These are phyloP conservation scores for Ophioceras dolichostomum DNA, from an alignment of 2,329 filamentous ascomycete species.

Conservation along the genomic window DNA sequence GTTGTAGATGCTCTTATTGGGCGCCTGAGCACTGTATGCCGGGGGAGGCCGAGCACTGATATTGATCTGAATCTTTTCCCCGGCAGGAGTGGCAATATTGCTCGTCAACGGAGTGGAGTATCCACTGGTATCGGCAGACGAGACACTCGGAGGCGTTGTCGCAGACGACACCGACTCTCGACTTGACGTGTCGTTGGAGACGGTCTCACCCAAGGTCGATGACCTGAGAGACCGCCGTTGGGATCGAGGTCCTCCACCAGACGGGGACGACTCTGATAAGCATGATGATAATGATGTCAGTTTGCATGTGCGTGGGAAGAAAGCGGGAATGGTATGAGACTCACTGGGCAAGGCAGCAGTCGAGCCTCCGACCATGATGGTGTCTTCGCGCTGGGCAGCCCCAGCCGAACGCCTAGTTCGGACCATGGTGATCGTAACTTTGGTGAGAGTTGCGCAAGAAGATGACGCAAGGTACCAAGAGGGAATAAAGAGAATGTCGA, in stretches of 20 bases:
- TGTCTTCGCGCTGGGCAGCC: neutral
- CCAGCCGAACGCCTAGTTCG: neutral
- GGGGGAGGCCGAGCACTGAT: slow-evolving; percentile 23
- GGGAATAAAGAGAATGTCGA: too few species aligned
- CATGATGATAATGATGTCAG: too few species aligned
- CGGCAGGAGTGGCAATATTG: slow-evolving; percentile 23
- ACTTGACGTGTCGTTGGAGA: neutral
- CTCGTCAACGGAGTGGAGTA: slow-evolving; percentile 31
- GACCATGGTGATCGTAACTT: neutral
- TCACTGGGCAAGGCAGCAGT: neutral
- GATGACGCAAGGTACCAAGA: too few species aligned
- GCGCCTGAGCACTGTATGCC: slow-evolving; percentile 28
- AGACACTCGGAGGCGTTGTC: slow-evolving; percentile 18
- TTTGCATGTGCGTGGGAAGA: too few species aligned
- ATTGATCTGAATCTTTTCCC: slow-evolving; percentile 21
- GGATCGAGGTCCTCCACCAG: too few species aligned
- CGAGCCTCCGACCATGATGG: too few species aligned
- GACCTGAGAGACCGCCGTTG: too few species aligned
- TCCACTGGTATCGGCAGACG: slow-evolving; percentile 20
- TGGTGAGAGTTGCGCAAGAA: too few species aligned
- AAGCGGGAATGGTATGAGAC: neutral
- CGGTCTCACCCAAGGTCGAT: too few species aligned
- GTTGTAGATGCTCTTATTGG: slow-evolving; percentile 36
- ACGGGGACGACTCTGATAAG: too few species aligned
- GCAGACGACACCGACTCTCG: slow-evolving; percentile 21